Percentiles rank a stretch among this genome's conserved stretches.
Conservation (phyloP, 148 eudicot species). For the Heliosperma pusillum region DNA sequence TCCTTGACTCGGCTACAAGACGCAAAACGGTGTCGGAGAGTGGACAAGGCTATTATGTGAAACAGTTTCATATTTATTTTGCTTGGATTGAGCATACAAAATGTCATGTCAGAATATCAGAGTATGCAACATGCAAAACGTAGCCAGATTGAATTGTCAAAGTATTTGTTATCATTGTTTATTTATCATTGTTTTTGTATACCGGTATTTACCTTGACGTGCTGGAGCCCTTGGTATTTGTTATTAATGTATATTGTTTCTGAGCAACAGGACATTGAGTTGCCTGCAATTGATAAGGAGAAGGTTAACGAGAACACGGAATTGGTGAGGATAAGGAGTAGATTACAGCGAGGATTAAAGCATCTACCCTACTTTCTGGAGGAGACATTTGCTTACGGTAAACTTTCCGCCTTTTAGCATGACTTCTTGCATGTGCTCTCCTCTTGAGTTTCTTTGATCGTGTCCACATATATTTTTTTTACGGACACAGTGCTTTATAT, state of each 20-base stretch:
- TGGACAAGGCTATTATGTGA: neutral
- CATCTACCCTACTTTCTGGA: slow-evolving; percentile 24
- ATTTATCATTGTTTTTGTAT: neutral
- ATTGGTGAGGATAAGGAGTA: neutral
- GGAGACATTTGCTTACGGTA: slow-evolving; percentile 17
- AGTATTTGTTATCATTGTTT: neutral
- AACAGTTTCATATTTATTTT: neutral
- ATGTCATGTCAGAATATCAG: neutral
- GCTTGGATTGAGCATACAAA: neutral
- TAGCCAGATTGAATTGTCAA: neutral
- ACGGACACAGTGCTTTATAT: neutral
- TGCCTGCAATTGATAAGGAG: slow-evolving; percentile 19
- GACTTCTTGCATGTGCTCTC: neutral
- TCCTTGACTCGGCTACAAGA: neutral
- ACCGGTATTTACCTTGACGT: neutral
- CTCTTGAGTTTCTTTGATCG: neutral
- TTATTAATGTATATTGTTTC: neutral
- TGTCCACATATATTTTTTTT: neutral
- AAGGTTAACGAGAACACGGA: neutral
- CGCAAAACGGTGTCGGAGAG: too few species aligned
- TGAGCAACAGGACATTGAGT: slow-evolving; percentile 24
- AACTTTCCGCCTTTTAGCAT: neutral
- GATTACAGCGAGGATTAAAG: neutral
- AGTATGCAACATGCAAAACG: neutral
- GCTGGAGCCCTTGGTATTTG: neutral